These are phyloP conservation scores for Plasmopara viticola DNA, from an alignment of 352 stramenopile genomes.

Conservation along the genomic window DNA sequence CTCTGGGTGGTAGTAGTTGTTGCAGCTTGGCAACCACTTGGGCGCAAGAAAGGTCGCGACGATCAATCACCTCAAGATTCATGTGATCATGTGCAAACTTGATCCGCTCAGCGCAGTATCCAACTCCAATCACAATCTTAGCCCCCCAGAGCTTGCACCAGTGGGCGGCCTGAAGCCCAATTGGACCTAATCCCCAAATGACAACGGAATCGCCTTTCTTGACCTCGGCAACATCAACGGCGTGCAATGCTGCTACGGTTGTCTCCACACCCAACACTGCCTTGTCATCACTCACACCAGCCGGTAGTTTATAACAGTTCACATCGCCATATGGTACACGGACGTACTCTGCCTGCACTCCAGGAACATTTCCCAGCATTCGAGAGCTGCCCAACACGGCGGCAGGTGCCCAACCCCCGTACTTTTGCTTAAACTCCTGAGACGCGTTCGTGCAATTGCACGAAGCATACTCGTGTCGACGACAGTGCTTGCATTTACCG, in stretches of 20 bases:
- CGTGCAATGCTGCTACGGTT: conserved; percentile 47
- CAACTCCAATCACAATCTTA: conserved; percentile 52
- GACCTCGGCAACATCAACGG: conserved; percentile 48
- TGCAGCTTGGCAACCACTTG: conserved; percentile 47
- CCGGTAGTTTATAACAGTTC: conserved; percentile 64
- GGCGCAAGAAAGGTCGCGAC: conserved; percentile 33
- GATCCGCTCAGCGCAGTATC: conserved; percentile 40
- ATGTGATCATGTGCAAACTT: conserved; percentile 53
- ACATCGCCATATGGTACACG: conserved; percentile 64
- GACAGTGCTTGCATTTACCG: conserved; percentile 62
- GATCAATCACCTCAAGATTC: conserved; percentile 59
- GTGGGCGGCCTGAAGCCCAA: conserved; percentile 47
- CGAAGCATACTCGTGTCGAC: conserved; percentile 44
- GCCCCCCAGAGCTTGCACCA: conserved; percentile 63
- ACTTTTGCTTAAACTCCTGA: conserved; percentile 52
- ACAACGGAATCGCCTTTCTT: conserved; percentile 41
- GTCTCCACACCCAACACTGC: conserved; percentile 63
- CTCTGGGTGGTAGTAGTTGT: conserved; percentile 38
- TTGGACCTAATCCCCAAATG: conserved; percentile 62
- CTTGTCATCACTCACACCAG: conserved; percentile 50
- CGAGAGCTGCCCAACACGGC: conserved; percentile 53
- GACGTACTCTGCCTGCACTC: conserved; percentile 68
- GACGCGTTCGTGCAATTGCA: conserved; percentile 76
- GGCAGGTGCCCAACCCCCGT: conserved; percentile 54
- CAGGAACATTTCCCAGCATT: conserved; percentile 52